These are phyloP conservation scores for Gossypium herbaceum DNA, from an alignment of 345 rosid species.

Conservation along the genomic window DNA sequence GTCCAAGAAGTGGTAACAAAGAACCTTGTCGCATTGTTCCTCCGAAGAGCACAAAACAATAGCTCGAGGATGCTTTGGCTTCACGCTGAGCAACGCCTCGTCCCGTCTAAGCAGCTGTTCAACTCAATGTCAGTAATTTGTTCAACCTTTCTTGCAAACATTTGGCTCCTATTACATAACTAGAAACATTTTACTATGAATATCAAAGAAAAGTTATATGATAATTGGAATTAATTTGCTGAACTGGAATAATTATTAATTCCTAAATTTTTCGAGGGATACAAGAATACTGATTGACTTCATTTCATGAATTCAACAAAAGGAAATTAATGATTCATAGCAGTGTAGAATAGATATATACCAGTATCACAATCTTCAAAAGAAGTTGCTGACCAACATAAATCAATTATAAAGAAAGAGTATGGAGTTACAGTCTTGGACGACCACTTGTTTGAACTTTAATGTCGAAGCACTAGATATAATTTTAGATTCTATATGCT, in stretches of 20 bases:
- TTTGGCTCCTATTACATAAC: background rate
- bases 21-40: conserved; percentile 59
- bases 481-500: background rate
- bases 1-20: background rate
- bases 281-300: background rate
- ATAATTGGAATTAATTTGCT: background rate
- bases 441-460: background rate
- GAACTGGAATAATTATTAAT: background rate
- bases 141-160: background rate
- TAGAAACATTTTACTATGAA: background rate
- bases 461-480: background rate
- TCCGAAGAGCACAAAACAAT: conserved; percentile 58
- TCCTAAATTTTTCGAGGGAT: background rate
- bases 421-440: background rate
- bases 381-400: background rate
- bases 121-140: background rate
- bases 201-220: background rate
- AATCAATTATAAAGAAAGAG: background rate
- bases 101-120: conserved; percentile 54
- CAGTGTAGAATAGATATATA: background rate
- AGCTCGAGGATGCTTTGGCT: conserved; percentile 63
- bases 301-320: background rate
- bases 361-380: background rate
- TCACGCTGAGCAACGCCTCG: conserved; percentile 41
- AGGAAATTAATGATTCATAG: background rate